Base-by-base conservation (phyloP, 768 basidiomycete species). In the Lactifluus piperatus region DNA sequence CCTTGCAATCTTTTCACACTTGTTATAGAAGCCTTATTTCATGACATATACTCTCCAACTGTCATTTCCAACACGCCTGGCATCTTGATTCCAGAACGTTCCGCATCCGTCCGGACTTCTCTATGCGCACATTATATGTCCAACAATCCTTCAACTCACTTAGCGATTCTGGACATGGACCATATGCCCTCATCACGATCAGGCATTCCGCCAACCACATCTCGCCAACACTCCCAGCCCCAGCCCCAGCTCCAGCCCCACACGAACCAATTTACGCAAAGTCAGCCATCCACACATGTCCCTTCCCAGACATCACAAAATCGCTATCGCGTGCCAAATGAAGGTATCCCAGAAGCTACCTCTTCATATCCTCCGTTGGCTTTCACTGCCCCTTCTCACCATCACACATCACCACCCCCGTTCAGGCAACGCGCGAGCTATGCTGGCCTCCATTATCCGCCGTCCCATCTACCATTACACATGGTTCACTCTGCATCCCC, bases 341-440 rank as follows among this genome's bases (percentile, higher is more conserved):
- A 53, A 24, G 44, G 24, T 47, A 14, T 39, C 8, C 46, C 49
- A 9, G 57, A 43, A 14, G 29, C 46, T 13, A 52, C 18, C 7
- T 14, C 44, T 3, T 29, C 48, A 5, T 36, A 2, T 30, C 43
- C 20, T 22, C 30, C 52, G 11, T 51, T 60, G 13, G 13, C 9
- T 24, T 54, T 52, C 56, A 65, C 49, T 61, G 63, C 43, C 62
- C 65, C 46, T 66, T 63, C 64, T 20, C 63, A 29, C 60, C 57
- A 37, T 60, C 66, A 48, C 55, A 61, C n/a, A 47, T 63, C 46
- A 27, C 65, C 34, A 57, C 68, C 59, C 47, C 63, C 45, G 58
- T 49, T 30, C 62, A 64, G 41, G 18, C 63, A 58, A 20, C 50
- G 46, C 30, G 14, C 24, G n/a, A 47, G 51, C 47, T 39, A 58